Percentiles rank a stretch among this genome's conserved stretches.
Evolutionary conservation across 805 yeast species (phyloP).

Genomic region (Lachancea thermotolerans): DNA sequence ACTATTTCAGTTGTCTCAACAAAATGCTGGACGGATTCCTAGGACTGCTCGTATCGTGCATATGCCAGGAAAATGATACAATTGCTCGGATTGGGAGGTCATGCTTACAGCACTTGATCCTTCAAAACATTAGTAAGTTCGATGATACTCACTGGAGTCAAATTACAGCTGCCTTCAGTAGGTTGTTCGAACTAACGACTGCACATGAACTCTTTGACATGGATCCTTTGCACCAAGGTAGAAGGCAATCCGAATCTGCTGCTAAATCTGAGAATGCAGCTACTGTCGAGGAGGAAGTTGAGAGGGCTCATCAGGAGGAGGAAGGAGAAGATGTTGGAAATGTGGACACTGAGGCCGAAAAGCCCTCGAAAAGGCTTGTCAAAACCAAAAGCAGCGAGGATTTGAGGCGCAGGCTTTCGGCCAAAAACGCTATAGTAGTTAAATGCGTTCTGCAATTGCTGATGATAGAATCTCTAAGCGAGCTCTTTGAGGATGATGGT

Average conservation of each 20-base stretch:
- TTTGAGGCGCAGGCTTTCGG: constrained; percentile 40
- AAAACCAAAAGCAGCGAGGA: constrained; percentile 32
- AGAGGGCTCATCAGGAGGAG: constrained; percentile 30
- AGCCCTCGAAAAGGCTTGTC: constrained; percentile 16
- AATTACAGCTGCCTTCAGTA: constrained; percentile 56
- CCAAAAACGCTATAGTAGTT: constrained; percentile 73
- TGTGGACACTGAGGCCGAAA: constrained; percentile 4
- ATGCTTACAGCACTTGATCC: constrained; percentile 71
- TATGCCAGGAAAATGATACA: constrained; percentile 95
- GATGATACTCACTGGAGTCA: constrained; percentile 64
- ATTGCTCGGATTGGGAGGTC: constrained; percentile 91
- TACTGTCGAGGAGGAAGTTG: constrained; percentile 25
- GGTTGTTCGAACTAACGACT: constrained; percentile 72
- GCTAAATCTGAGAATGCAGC: constrained; percentile 4
- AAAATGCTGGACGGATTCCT: constrained; percentile 73
- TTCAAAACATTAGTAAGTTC: constrained; percentile 68
- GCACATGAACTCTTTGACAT: constrained; percentile 73
- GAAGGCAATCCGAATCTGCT: constrained; percentile 17
- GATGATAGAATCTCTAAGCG: constrained; percentile 81
- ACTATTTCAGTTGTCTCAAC: constrained; percentile 71
- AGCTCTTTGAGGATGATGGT: constrained; percentile 61
- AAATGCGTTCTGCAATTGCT: constrained; percentile 87
- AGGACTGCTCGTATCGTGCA: constrained; percentile 73
- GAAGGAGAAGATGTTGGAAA: constrained; percentile 33
- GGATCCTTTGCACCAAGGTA: constrained; percentile 36